Base-by-base conservation (phyloP, 1,284 basidiomycete genomes). In the Agroathelia rolfsii region DNA sequence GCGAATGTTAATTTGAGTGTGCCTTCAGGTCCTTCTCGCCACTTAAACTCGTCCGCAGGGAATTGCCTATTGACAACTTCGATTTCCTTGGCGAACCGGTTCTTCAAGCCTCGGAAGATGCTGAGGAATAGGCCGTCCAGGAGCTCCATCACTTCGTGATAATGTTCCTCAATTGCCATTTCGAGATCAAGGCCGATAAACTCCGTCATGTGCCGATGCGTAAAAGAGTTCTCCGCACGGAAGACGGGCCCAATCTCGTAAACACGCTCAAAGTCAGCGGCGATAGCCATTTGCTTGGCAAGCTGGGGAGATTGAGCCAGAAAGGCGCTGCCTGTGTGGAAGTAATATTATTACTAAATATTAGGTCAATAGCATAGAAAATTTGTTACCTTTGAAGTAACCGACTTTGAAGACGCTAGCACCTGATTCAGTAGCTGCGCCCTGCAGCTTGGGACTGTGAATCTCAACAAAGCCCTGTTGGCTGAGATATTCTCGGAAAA, bases 261-360 rank as follows among this genome's bases (percentile, higher is more conserved):
- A 4, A 99, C 95, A 26, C 88, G 75, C 53, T 95, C 94, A 56
- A 98, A 93, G 64, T 98, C 95, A 40, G 90, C 90, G 21, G 94
- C 89, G 47, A 99, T 98, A 39, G 87, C 89, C 95, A 98, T 98
- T 61, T 99, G 95, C 61, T 99, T 99, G 30, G 89, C 88, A 10
- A 98, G 69, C 57, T 99, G 95, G 26, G 95, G 95, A 30, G 83
- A 89, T 59, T 99, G 95, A 5, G 95, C 95, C 17, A 99, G 73
- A 68, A 76, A 98, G 1, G 95, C 95, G 44, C 62, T 74, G 23
- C 86, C 88, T 85, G 30, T 4, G 25, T 40, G 3, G 12, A n/a
- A 6, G 2, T 6, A 19, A 32, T 20, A 31, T 29, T 21, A 22
- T 13, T 17, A 20, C 13, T 30, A 17, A 23, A 26, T 13, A 5